Evolutionary conservation across 306 rosid genomes (phyloP), one percentile per base, ranked within the genome.

Genomic region (Glycine latifolia): DNA sequence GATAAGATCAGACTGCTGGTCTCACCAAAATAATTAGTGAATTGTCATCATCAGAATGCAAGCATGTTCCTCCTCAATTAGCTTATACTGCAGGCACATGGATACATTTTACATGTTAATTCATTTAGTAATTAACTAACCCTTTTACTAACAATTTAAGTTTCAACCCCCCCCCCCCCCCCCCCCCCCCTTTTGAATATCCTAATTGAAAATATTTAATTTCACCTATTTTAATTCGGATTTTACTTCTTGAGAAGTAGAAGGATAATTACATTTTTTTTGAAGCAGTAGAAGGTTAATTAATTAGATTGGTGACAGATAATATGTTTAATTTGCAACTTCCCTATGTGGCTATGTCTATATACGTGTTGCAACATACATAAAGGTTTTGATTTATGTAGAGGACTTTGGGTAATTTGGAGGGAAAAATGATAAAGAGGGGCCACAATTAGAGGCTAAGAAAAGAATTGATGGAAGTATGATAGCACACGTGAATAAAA

Each of bases 401-500:
- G 31, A 26, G 31, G 31, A 26, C 31, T 26, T 26, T 26, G 31
- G 31, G 31, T 55, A 61, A 63, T 61, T 76, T 72, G 65, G 80
- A 72, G 83, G 79, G 73, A 10, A 74, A 44, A 14, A 20, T 6
- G 46, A 54, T 48, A 26, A 13, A 55, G 58, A 46, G 76, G 79
- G 84, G 80, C 84, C 88, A 84, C 13, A 56, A 72, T 35, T 48
- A 50, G 61, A 75, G 39, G 55, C 0, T 3, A 69, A 81, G 83
- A 58, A 78, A 80, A 35, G 79, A 70, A 53, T 86, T 88, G 88
- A 90, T 75, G 83, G 31, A 82, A 78, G 85, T 70, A 80, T 89
- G 97, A 91, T 84, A 89, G 77, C 88, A 84, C 97, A 87, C 92
- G 97, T 92, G 97, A 92, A 84, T 81, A 88, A 87, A 88, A 88